phyloP scores from a whole-genome alignment of 495 filamentous ascomycete species.

The Lepraria neglecta region DNA sequence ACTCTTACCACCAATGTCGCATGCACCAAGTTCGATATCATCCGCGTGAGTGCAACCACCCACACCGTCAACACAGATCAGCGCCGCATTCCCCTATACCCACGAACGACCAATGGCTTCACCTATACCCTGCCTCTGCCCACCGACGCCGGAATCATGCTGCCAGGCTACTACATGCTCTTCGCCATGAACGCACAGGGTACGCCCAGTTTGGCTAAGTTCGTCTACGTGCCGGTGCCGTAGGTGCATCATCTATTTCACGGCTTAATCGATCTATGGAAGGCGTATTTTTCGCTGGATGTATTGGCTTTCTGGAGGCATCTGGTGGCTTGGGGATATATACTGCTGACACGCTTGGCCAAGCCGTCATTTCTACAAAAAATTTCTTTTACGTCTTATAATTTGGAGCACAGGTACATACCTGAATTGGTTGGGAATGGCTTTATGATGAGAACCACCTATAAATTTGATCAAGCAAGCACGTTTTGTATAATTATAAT shows the following conservation, averaged over 20 bases:
- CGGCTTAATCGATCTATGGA: too few species aligned
- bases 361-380: not conserved
- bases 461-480: too few species aligned
- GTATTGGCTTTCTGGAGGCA: not conserved
- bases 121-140: conserved; percentile 37
- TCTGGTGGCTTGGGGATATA: not conserved
- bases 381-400: too few species aligned
- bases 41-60: conserved; percentile 45
- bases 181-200: conserved; percentile 46
- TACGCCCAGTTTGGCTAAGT: conserved; percentile 42
- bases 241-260: not conserved
- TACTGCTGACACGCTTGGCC: not conserved
- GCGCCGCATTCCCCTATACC: conserved; percentile 42
- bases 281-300: not conserved
- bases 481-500: conserved; percentile 5
- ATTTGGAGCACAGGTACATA: too few species aligned
- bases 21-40: conserved; percentile 32
- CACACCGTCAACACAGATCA: conserved; percentile 58
- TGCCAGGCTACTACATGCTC: conserved; percentile 55
- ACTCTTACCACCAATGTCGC: conserved; percentile 32
- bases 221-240: conserved; percentile 8
- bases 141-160: conserved; percentile 43
- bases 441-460: not conserved
- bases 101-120: conserved; percentile 18
- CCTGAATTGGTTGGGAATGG: not conserved